These are phyloP conservation scores for Phytophthora cajani DNA, from an alignment of 352 stramenopile genomes.

Conservation along the genomic window DNA sequence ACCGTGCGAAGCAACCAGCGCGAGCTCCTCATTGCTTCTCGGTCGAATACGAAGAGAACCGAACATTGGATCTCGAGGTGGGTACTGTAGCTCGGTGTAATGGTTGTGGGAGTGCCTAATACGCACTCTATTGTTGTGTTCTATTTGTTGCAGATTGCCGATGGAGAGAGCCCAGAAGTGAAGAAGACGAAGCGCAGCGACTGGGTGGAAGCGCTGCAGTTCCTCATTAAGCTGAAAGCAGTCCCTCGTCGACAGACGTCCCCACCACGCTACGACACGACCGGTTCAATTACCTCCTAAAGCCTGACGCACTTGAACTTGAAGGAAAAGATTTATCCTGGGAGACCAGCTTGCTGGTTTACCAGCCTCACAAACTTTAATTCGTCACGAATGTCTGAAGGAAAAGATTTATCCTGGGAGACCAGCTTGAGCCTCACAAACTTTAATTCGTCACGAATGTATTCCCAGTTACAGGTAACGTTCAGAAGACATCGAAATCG, in stretches of 20 bases:
- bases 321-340: not conserved
- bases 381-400: too few species aligned
- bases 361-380: too few species aligned
- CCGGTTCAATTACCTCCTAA: slow-evolving; percentile 3
- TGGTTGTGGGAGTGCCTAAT: not conserved
- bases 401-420: too few species aligned
- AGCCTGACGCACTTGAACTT: slow-evolving; percentile 2
- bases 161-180: slow-evolving; percentile 65
- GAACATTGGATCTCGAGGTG: slow-evolving; percentile 81
- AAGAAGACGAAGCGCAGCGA: slow-evolving; percentile 69
- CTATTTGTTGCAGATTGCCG: slow-evolving; percentile 50
- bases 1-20: slow-evolving; percentile 57
- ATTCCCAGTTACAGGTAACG: too few species aligned
- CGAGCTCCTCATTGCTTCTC: slow-evolving; percentile 75
- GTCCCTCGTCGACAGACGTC: slow-evolving; percentile 14
- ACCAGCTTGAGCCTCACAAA: too few species aligned
- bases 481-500: too few species aligned
- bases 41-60: slow-evolving; percentile 76
- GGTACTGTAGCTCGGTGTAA: not conserved
- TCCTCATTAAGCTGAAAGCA: slow-evolving; percentile 74
- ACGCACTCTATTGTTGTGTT: not conserved
- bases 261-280: slow-evolving; percentile 8
- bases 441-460: too few species aligned
- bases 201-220: slow-evolving; percentile 77
- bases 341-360: too few species aligned